Base-by-base conservation (phyloP, 2,329 filamentous ascomycete genomes). In the Hymenoscyphus repandus region DNA sequence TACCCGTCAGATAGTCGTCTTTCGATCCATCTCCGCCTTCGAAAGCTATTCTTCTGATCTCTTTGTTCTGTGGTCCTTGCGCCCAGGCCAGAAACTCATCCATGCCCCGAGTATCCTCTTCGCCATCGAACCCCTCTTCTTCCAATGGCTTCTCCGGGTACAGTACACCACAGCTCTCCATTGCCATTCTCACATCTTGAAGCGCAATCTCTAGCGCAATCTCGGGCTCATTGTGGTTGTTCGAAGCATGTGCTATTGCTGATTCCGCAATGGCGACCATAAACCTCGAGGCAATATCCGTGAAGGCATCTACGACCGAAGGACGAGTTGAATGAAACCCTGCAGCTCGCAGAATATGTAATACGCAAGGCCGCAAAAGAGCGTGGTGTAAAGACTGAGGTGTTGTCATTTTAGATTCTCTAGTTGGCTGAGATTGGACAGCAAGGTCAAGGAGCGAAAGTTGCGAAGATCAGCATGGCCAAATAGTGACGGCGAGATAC, bases 281-380 rank as follows among this genome's bases (percentile, higher is more conserved):
- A 69, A 96, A 95, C 58, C 88, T 83, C 39, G 85, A 87, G 0
- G 90, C 85, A 6, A 97, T 77, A 69, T 96, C 90, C 12, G 90
- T 88, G n/a, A 96, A 69, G 9, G 88, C 85, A 70, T 97, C 91
- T 51, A 96, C 76, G 6, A 95, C 90, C 3, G 86, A 85, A 1
- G 89, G 85, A 49, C 83, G 83, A 45, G 90, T 88, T 38, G 85
- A 78, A 67, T 95, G 88, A 72, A 95, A 97, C 66, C 92, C 92
- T 20, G 90, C 86, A 30, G 91, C 89, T 64, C 92, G 90, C 46
- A 97, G 82, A 63, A 95, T 92, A 70, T 96, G 90, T 51, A 97
- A 82, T 54, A 96, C 82, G 43, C 85, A 85, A 1, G 92, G 92
- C 38, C 90, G 89, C 51, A 97, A 78, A 57, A 96, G 84, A 54